A percentile compares a stretch with the other conserved stretches of the same genome.
Conservation (phyloP, 2,329 filamentous ascomycete genomes). For the Ustilaginoidea virens region DNA sequence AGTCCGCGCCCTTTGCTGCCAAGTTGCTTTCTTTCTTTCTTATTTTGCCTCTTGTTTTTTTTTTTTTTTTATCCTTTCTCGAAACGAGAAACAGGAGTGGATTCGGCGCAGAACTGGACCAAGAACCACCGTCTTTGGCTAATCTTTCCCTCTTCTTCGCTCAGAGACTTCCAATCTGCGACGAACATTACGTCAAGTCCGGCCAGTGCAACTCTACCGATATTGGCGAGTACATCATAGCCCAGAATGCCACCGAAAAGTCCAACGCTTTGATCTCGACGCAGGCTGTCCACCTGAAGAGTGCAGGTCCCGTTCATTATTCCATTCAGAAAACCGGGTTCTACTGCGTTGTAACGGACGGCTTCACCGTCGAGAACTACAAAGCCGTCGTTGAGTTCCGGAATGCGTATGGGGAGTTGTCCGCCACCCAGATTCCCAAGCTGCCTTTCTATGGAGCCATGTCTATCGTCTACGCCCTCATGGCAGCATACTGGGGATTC, state of each 20-base stretch:
- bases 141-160: background rate
- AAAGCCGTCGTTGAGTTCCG: slow-evolving; percentile 76
- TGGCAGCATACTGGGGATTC: slow-evolving; percentile 77
- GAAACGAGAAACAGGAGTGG: too few species aligned
- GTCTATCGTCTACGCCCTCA: slow-evolving; percentile 81
- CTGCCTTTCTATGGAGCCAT: slow-evolving; percentile 92
- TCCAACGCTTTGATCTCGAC: slow-evolving; percentile 63
- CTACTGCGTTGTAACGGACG: slow-evolving; percentile 77
- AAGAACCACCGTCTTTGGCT: slow-evolving; percentile 2
- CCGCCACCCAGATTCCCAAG: slow-evolving; percentile 90
- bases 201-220: slow-evolving; percentile 63
- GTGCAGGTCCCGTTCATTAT: slow-evolving; percentile 63
- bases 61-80: too few species aligned
- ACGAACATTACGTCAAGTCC: slow-evolving; percentile 49
- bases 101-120: too few species aligned
- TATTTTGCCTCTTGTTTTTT: slow-evolving; percentile 1
- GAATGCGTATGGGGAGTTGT: slow-evolving; percentile 91
- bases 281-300: slow-evolving; percentile 66
- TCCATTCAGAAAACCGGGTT: slow-evolving; percentile 82
- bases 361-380: slow-evolving; percentile 54
- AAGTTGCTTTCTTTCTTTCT: background rate
- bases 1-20: too few species aligned
- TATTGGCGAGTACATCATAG: slow-evolving; percentile 70
- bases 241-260: slow-evolving; percentile 55
- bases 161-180: slow-evolving; percentile 50